These are phyloP conservation scores for Oryza nivara DNA, from an alignment of 176 grass and related monocot species.

Conservation along the genomic window DNA sequence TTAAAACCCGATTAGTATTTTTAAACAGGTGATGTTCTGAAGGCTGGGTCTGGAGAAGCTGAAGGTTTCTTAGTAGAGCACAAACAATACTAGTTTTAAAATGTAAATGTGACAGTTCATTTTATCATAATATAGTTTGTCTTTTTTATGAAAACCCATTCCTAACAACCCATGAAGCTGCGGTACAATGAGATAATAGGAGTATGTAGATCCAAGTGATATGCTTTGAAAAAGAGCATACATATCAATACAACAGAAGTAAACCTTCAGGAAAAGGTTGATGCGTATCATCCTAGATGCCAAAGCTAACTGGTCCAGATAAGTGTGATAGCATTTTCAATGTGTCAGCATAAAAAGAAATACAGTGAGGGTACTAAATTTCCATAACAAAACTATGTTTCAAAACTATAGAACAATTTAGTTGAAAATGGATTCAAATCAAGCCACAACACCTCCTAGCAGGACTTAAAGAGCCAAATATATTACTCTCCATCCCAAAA, in stretches of 20 bases:
- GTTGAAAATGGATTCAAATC: neutral
- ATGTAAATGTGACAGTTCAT: neutral
- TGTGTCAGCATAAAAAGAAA: neutral
- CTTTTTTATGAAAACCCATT: slow-evolving; percentile 22
- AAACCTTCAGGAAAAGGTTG: neutral
- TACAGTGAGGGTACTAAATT: neutral
- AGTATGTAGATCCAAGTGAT: neutral
- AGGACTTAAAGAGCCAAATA: slow-evolving; percentile 7
- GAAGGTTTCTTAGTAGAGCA: slow-evolving; percentile 10
- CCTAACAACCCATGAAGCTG: neutral
- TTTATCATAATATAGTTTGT: neutral
- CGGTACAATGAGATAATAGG: neutral
- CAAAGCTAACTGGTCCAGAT: neutral
- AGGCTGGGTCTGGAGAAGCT: neutral
- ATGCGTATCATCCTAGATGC: neutral
- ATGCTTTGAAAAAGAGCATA: neutral
- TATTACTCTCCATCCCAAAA: neutral
- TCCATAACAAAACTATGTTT: neutral
- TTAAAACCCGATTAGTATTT: neutral
- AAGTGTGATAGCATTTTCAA: neutral
- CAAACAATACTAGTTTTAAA: neutral
- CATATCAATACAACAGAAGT: neutral
- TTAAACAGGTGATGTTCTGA: neutral
- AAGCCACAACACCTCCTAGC: neutral
- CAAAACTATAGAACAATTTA: neutral